Evolutionary conservation across 1,139 yeast genomes (phyloP).

Genomic region (Suhomyces yuchorum): DNA sequence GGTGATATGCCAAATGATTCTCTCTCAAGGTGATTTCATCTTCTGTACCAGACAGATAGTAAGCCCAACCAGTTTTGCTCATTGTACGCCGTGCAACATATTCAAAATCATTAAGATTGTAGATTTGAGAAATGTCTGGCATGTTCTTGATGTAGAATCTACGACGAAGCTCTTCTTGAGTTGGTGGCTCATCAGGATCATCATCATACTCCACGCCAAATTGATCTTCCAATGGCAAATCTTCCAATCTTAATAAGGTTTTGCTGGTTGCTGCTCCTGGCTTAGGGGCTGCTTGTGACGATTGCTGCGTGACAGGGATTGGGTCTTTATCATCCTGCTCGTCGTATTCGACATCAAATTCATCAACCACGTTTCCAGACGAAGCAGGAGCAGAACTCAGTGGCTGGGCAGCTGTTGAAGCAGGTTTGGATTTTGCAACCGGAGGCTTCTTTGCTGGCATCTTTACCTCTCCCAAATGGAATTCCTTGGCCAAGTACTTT

Average conservation of each 20-base stretch:
- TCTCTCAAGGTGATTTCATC: slow-evolving; percentile 89
- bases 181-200: slow-evolving; percentile 33
- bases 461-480: slow-evolving; percentile 38
- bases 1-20: slow-evolving; percentile 84
- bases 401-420: background rate
- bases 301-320: slow-evolving; percentile 17
- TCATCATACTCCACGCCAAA: slow-evolving; percentile 25
- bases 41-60: slow-evolving; percentile 88
- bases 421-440: slow-evolving; percentile 6
- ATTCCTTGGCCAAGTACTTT: slow-evolving; percentile 38
- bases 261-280: background rate
- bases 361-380: slow-evolving; percentile 33
- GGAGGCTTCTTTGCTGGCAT: slow-evolving; percentile 17
- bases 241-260: slow-evolving; percentile 4
- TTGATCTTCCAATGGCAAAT: slow-evolving; percentile 13
- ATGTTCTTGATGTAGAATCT: slow-evolving; percentile 28
- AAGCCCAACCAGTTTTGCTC: slow-evolving; percentile 85
- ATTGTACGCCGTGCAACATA: slow-evolving; percentile 76
- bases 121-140: slow-evolving; percentile 70
- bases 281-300: background rate
- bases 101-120: slow-evolving; percentile 80
- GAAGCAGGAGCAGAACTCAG: background rate
- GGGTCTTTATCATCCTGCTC: slow-evolving; percentile 42
- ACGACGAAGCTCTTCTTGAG: slow-evolving; percentile 34
- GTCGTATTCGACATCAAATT: slow-evolving; percentile 50